A percentile compares a stretch with the other conserved stretches of the same genome.
phyloP scores from a whole-genome alignment of 164 flowering plant genomes.

The Kalanchoe fedtschenkoi region DNA sequence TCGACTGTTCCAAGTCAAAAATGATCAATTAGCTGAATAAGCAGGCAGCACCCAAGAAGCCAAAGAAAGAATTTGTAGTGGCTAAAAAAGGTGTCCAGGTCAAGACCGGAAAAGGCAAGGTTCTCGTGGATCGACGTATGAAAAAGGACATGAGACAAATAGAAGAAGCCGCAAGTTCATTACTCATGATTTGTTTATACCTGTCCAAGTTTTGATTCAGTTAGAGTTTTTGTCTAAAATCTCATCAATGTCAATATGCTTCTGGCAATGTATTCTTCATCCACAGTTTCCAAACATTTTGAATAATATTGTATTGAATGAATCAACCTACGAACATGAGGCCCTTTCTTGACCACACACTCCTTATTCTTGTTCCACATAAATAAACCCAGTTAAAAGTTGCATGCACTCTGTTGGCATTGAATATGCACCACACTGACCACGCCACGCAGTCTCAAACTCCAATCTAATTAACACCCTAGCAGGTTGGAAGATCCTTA shows the following conservation, averaged over 20 bases:
- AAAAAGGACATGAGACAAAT: conserved; percentile 67
- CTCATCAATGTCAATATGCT: too few relatives aligned
- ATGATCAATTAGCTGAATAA: conserved; percentile 72
- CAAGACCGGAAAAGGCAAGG: conserved; percentile 72
- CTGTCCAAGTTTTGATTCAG: too few relatives aligned
- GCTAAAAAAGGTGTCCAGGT: conserved; percentile 96
- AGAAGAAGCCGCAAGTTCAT: too few relatives aligned
- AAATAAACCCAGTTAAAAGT: not conserved
- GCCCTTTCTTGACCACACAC: not conserved
- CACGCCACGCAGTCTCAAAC: too few relatives aligned
- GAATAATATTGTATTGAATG: conserved; percentile 1
- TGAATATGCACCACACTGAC: too few relatives aligned
- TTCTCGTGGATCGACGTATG: conserved; percentile 81
- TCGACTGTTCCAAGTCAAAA: conserved; percentile 67
- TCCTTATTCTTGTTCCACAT: not conserved
- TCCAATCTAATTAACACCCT: not conserved
- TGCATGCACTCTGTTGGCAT: too few relatives aligned
- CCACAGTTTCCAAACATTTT: too few relatives aligned
- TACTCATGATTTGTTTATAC: too few relatives aligned
- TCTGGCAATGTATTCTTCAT: too few relatives aligned
- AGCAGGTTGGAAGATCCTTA: conserved; percentile 8
- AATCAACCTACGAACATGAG: not conserved
- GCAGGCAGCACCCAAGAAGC: conserved; percentile 66
- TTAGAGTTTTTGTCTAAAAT: too few relatives aligned
- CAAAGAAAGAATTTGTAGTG: conserved; percentile 76